A percentile compares a stretch with the other conserved stretches of the same genome.
Conservation (phyloP, 2,329 filamentous ascomycete genomes). For the Nemania bipapillata region DNA sequence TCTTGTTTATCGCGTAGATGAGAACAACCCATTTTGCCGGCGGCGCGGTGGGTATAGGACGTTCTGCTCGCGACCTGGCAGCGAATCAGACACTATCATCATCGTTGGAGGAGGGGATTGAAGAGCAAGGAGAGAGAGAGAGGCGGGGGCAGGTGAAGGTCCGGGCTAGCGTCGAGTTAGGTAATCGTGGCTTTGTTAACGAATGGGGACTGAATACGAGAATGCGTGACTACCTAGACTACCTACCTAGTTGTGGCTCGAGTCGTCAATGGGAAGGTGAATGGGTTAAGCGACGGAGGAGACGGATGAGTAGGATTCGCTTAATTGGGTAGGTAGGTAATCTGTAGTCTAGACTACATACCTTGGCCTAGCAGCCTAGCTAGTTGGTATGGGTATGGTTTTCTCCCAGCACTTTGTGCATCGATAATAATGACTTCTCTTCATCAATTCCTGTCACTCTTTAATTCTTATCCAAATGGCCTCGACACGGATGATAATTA, state of each 20-base stretch:
- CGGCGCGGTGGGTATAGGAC: neutral
- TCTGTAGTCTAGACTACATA: no score
- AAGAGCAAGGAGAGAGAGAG: neutral
- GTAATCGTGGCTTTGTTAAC: neutral
- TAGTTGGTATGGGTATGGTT: neutral
- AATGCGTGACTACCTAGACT: neutral
- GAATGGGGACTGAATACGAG: neutral
- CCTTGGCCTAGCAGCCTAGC: no score
- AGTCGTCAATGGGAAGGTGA: neutral
- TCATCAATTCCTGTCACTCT: neutral
- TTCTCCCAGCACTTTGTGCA: neutral
- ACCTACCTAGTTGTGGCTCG: neutral
- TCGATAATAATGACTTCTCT: neutral
- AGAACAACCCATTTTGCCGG: constrained; percentile 1
- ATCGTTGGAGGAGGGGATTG: neutral
- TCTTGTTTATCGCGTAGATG: neutral
- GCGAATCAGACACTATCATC: neutral
- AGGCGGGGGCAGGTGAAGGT: neutral
- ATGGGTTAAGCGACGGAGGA: neutral
- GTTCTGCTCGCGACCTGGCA: neutral
- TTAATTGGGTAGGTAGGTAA: neutral
- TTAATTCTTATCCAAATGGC: neutral
- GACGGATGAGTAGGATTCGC: neutral
- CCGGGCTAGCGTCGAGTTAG: neutral
- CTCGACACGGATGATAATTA: neutral